A percentile compares a stretch with the other conserved stretches of the same genome.
Conservation (phyloP, 2,329 filamentous ascomycete genomes). For the Diaporthe humulicola region DNA sequence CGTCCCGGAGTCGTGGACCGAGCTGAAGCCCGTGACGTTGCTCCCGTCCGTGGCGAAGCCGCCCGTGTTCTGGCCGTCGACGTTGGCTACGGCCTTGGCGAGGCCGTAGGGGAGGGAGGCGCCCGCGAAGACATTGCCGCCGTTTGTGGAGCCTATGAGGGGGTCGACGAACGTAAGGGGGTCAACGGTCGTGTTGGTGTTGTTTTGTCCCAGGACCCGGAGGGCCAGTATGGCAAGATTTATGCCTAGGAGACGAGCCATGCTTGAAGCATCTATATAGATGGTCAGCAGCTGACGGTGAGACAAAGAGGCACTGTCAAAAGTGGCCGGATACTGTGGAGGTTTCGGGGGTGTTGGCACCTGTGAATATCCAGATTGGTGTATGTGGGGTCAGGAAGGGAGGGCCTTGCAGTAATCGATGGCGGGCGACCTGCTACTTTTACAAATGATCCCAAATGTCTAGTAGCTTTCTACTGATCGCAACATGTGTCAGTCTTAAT, state of each 20-base stretch:
- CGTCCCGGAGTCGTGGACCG: slow-evolving; percentile 59
- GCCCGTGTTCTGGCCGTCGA: slow-evolving; percentile 59
- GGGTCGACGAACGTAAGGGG: slow-evolving; percentile 55
- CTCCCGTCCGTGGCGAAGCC: slow-evolving; percentile 61
- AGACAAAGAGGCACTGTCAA: neutral
- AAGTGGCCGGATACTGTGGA: neutral
- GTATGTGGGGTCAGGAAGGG: neutral
- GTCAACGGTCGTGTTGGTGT: slow-evolving; percentile 32
- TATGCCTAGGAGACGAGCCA: neutral
- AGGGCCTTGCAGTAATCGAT: neutral
- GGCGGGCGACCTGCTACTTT: neutral
- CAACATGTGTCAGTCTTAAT: neutral
- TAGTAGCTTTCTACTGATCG: neutral
- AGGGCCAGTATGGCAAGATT: neutral
- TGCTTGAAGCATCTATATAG: neutral
- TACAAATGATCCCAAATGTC: neutral
- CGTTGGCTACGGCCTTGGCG: slow-evolving; percentile 69
- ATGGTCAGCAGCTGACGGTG: neutral
- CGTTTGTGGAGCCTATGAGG: slow-evolving; percentile 67
- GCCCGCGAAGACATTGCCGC: slow-evolving; percentile 70
- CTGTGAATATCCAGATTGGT: neutral
- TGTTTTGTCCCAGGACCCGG: slow-evolving; percentile 1
- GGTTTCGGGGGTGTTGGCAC: too few relatives aligned
- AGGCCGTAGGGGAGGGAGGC: slow-evolving; percentile 68
- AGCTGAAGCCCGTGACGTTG: slow-evolving; percentile 64